Conservation (phyloP, 768 basidiomycete genomes). For the Collybia sordida region DNA sequence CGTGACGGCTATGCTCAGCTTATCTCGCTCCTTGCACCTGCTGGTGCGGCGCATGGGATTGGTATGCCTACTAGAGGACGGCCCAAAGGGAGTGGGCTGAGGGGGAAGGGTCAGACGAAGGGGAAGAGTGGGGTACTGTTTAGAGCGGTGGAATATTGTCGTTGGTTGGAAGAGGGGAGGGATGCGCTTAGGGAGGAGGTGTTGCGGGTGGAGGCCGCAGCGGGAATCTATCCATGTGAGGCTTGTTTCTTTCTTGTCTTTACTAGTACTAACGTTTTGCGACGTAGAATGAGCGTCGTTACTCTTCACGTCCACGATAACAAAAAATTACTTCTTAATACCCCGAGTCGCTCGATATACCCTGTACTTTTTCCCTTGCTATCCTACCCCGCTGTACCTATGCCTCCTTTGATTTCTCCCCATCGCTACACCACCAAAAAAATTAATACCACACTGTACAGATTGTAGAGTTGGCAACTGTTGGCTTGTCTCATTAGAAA, state of each 20-base stretch:
- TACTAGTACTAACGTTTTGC: neutral
- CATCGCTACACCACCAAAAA: too few species aligned
- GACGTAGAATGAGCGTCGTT: too few species aligned
- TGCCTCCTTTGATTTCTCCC: too few species aligned
- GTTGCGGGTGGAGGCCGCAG: conserved; percentile 61
- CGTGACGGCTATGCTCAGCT: conserved; percentile 87
- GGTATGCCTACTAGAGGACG: conserved; percentile 77
- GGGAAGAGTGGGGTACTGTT: conserved; percentile 90
- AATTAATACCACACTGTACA: too few species aligned
- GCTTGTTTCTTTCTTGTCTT: neutral
- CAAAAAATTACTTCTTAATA: neutral
- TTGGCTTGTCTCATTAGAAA: too few species aligned
- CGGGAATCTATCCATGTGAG: conserved; percentile 39
- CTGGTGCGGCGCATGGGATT: conserved; percentile 62
- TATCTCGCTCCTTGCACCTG: conserved; percentile 79
- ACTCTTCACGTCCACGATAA: too few species aligned
- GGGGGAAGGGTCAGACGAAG: conserved; percentile 68
- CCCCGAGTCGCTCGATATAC: neutral
- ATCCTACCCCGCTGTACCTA: too few species aligned
- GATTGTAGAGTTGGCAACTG: too few species aligned
- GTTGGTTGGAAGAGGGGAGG: conserved; percentile 83
- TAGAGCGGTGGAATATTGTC: conserved; percentile 82
- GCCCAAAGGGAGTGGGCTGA: conserved; percentile 75
- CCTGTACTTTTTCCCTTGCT: neutral
- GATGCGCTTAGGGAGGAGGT: conserved; percentile 73